A percentile compares a stretch with the other conserved stretches of the same genome.
These are phyloP conservation scores for Peltaster fructicola DNA, from an alignment of 2,329 filamentous ascomycete species.

Conservation along the genomic window DNA sequence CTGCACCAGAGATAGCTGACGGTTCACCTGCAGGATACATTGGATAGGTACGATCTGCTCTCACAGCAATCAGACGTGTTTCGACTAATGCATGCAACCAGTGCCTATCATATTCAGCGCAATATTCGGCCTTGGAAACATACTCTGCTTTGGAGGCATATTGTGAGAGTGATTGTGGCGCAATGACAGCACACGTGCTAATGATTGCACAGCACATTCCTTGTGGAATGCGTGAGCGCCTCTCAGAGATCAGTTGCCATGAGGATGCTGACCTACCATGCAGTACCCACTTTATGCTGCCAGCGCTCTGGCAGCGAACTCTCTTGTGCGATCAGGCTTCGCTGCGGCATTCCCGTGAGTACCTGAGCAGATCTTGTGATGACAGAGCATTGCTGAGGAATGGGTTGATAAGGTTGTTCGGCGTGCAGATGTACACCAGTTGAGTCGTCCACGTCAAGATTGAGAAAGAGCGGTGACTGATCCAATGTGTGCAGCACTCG, in stretches of 20 bases:
- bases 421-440: slow-evolving; percentile 35
- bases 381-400: no score
- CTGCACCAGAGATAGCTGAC: no score
- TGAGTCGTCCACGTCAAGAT: slow-evolving; percentile 16
- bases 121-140: slow-evolving; percentile 29
- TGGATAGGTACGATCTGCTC: slow-evolving; percentile 27
- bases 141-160: slow-evolving; percentile 60
- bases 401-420: slow-evolving; percentile 24
- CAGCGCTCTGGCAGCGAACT: slow-evolving; percentile 32
- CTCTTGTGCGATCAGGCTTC: slow-evolving; percentile 30
- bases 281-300: slow-evolving; percentile 32
- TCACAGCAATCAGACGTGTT: slow-evolving; percentile 1
- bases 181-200: slow-evolving; percentile 5
- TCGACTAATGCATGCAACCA: slow-evolving; percentile 9
- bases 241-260: no score
- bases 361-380: neutral
- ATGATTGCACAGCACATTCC: slow-evolving; percentile 51
- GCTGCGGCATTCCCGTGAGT: slow-evolving; percentile 27
- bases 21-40: slow-evolving; percentile 25
- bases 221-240: slow-evolving; percentile 51
- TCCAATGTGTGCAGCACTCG: slow-evolving; percentile 20
- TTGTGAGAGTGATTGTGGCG: slow-evolving; percentile 9
- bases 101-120: slow-evolving; percentile 32
- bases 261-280: slow-evolving; percentile 3
- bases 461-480: slow-evolving; percentile 28